Evolutionary conservation across 75 land plant species (phyloP), one percentile per base, ranked within the genome.

Genomic region (Selaginella moellendorffii): DNA sequence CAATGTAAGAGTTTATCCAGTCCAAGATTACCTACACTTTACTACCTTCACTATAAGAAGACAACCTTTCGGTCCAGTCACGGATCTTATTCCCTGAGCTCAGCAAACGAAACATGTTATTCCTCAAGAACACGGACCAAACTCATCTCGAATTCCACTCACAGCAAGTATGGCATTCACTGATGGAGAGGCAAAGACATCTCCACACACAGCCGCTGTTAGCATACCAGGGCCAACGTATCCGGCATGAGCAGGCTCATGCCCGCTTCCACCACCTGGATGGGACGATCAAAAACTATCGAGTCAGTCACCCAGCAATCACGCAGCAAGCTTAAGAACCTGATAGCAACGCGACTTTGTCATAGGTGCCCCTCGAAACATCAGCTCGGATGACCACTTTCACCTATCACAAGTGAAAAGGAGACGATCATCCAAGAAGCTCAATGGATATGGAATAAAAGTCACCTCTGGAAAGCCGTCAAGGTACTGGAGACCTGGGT

Each of bases 231-330:
- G 79, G 26, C 98, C 98, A 21, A 93, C 98, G 77, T 68, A 93
- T 65, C 98, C 98, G 64, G 98, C 87, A 76, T 93, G 98, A 63
- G 98, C 90, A 63, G 98, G 98, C 66, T 93, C 98, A 79, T 93
- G 98, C 0, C 98, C 98, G 77, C 96, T 85, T 54, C 98, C 98
- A 64, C 98, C 98, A n/a, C 98, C 98, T 93, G 77, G 29, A 67
- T n/a, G n/a, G n/a, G n/a, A n/a, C n/a, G n/a, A n/a, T n/a, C n/a
- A 30, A 51, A 29, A 51, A 62, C 1, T 24, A 24, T 20, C 2
- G 20, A 12, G 29, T 24, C 1, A 56, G 27, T 26, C 25, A 67
- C 26, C 5, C 8, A 58, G 27, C 29, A 65, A 53, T 18, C 25
- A 10, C 52, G 54, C 25, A 53, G 53, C 21, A 29, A 9, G 24